Base-by-base conservation (phyloP, 2,329 filamentous ascomycete genomes). In the Tolypocladium paradoxum region DNA sequence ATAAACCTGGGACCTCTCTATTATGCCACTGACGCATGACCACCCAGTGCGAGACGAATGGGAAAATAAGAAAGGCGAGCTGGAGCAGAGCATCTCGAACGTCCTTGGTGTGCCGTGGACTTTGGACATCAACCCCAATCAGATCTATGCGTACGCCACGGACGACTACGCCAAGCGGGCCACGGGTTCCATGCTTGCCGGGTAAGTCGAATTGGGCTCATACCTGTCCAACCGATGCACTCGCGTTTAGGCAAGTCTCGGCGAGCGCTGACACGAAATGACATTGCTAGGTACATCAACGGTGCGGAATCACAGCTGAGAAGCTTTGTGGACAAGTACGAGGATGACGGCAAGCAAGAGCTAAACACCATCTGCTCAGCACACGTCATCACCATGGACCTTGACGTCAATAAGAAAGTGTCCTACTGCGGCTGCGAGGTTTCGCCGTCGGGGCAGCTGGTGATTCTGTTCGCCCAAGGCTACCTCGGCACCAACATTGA, bases 41-140 rank as follows among this genome's bases (percentile, higher is more conserved):
- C 5, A 14, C 33, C 5, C 9, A 79, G 76, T 79, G 56, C 75
- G 78, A 6, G 78, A 81, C 59, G 68, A 72, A 18, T 81, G 71
- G 70, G 76, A 79, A 20, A 68, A 61, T 52, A 76, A 73, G 53
- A 78, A 74, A 59, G 62, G 56, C 0, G 72, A 69, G 3, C 56
- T 72, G 18, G 76, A 78, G 61, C 62, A 69, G 51, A 61, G 71
- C 52, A 58, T 81, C 40, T 74, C 74, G 0, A 66, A 69, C 0
- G 45, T 71, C 43, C 70, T 81, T 3, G 75, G 74, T n/a, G 64
- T 66, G 36, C 38, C 68, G 8, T 82, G 77, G 77, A 78, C 71
- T 6, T 65, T 79, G 34, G 72, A 77, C 8, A 68, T 76, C 59
- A 70, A 76, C 56, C 71, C 74, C 22, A 67, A 66, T 49, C 70